phyloP scores from a whole-genome alignment of 257 asterid genomes.

The Penstemon newberryi region DNA sequence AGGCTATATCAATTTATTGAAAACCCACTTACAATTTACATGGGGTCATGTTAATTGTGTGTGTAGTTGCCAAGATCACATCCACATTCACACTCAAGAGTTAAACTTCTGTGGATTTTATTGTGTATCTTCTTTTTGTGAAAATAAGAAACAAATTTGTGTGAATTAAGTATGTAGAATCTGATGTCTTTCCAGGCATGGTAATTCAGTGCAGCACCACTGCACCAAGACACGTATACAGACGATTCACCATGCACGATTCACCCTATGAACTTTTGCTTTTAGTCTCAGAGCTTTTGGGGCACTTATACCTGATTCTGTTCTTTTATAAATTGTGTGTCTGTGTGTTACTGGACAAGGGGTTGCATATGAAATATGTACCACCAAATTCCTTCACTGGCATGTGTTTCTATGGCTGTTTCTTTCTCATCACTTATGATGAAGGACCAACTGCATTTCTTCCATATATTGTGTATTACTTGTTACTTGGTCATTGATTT shows the following conservation, averaged over 20 bases:
- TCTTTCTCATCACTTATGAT: background rate
- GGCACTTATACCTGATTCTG: background rate
- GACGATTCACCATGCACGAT: background rate
- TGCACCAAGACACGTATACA: background rate
- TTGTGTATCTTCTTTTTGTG: background rate
- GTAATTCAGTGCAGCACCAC: background rate
- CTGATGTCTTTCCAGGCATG: background rate
- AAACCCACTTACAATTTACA: background rate
- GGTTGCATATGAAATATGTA: background rate
- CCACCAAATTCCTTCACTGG: background rate
- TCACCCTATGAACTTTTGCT: background rate
- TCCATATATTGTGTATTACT: background rate
- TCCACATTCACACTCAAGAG: too few species aligned
- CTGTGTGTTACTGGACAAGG: constrained; percentile 9
- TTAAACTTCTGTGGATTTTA: background rate
- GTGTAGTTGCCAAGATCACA: background rate
- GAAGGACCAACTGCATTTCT: background rate
- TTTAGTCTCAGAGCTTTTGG: constrained; percentile 3
- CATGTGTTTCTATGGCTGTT: background rate
- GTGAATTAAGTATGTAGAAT: background rate
- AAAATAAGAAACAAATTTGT: background rate
- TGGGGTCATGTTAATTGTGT: constrained; percentile 8
- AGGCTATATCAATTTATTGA: background rate
- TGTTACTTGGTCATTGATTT: constrained; percentile 18
- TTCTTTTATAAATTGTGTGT: background rate